These are phyloP conservation scores for Citrullus amarus DNA, from an alignment of 306 rosid genomes.

Conservation along the genomic window DNA sequence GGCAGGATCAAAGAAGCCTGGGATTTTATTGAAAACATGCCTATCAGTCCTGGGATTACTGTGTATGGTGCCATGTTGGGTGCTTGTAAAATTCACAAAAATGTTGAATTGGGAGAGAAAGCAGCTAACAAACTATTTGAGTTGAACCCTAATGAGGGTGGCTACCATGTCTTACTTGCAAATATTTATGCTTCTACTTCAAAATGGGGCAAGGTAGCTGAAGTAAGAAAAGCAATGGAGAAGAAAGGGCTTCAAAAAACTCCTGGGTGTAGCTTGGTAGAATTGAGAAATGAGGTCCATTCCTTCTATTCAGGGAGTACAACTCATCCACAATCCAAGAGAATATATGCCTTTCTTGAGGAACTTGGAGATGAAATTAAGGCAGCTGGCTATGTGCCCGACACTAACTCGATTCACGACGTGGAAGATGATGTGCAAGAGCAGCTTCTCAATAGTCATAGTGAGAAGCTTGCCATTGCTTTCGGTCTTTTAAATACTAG, in stretches of 20 bases:
- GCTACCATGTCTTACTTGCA: slow-evolving; percentile 75
- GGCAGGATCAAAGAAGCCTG: slow-evolving; percentile 63
- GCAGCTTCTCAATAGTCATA: slow-evolving; percentile 19
- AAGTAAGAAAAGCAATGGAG: slow-evolving; percentile 62
- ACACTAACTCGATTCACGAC: slow-evolving; percentile 51
- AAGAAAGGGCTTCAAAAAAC: slow-evolving; percentile 59
- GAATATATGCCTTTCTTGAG: slow-evolving; percentile 56
- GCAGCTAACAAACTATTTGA: slow-evolving; percentile 57
- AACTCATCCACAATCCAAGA: slow-evolving; percentile 70
- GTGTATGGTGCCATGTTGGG: slow-evolving; percentile 88
- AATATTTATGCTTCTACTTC: slow-evolving; percentile 77
- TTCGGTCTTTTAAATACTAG: slow-evolving; percentile 15
- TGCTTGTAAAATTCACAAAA: slow-evolving; percentile 77
- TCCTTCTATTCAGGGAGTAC: slow-evolving; percentile 79
- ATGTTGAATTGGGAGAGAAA: slow-evolving; percentile 58
- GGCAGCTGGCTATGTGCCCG: slow-evolving; percentile 77
- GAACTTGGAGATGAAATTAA: slow-evolving; percentile 53
- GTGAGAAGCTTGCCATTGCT: no score
- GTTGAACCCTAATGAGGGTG: slow-evolving; percentile 60
- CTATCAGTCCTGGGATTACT: slow-evolving; percentile 54
- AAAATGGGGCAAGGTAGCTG: slow-evolving; percentile 75
- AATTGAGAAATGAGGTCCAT: slow-evolving; percentile 67
- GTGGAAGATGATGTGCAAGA: slow-evolving; percentile 74
- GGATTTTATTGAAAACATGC: slow-evolving; percentile 73
- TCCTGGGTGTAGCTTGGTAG: slow-evolving; percentile 86